Conservation (phyloP, 768 basidiomycete genomes). For the Mycena epipterygia region DNA sequence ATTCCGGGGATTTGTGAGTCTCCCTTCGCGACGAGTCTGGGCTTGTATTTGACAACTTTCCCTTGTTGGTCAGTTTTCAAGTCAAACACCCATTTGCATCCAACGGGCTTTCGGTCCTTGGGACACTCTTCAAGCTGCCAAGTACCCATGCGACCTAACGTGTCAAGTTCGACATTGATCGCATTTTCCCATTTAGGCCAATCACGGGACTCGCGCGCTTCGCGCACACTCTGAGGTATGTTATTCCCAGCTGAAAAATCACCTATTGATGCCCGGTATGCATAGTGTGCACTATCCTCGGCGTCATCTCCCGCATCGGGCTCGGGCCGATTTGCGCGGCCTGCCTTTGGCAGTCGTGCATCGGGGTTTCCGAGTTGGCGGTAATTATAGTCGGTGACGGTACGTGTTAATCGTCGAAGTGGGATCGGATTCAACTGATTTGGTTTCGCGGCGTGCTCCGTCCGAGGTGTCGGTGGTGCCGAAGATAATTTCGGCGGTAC, state of each 20-base stretch:
- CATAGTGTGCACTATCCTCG: not conserved
- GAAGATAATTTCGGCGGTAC: not conserved
- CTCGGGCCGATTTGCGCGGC: not conserved
- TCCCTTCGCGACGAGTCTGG: conserved; percentile 6
- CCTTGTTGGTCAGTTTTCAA: not conserved
- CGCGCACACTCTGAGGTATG: not conserved
- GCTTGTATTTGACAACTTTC: conserved; percentile 4
- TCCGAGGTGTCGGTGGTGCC: not conserved
- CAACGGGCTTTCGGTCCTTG: conserved; percentile 1
- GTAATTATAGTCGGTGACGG: not conserved
- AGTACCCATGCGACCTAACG: not conserved
- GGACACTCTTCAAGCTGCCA: not conserved
- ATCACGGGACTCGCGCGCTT: conserved; percentile 2
- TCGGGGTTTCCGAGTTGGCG: not conserved
- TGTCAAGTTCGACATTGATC: not conserved
- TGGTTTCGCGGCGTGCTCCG: not conserved
- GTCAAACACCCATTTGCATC: conserved; percentile 1
- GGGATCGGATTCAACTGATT: not conserved
- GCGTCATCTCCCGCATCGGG: not conserved
- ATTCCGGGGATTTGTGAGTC: conserved; percentile 10
- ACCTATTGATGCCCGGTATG: conserved; percentile 4
- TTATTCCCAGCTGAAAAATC: not conserved
- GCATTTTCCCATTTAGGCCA: conserved; percentile 1
- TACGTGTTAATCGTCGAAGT: conserved; percentile 1
- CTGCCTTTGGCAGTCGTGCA: not conserved